These are phyloP conservation scores for Naganishia vishniacii DNA, from an alignment of 768 basidiomycete genomes.

Conservation along the genomic window DNA sequence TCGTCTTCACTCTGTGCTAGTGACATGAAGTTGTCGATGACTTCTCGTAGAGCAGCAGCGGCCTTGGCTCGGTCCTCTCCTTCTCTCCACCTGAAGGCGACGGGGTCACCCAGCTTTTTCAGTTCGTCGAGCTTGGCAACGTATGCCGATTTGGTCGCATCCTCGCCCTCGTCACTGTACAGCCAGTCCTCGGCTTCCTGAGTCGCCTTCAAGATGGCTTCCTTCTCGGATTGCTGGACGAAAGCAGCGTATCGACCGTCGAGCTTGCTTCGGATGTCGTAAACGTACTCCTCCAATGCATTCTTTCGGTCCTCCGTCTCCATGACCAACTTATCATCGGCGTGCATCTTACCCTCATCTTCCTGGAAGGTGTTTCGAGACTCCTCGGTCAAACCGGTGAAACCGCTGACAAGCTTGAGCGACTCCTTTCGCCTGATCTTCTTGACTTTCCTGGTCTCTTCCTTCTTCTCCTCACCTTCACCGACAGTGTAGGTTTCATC, in stretches of 20 bases:
- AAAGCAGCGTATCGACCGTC: slow-evolving; percentile 77
- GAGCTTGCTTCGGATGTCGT: slow-evolving; percentile 87
- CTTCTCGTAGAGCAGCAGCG: slow-evolving; percentile 72
- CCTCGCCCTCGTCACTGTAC: slow-evolving; percentile 92
- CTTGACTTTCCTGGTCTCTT: slow-evolving; percentile 69
- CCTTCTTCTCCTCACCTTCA: slow-evolving; percentile 55
- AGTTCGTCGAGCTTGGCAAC: slow-evolving; percentile 72
- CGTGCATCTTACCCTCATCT: slow-evolving; percentile 80
- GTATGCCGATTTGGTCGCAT: slow-evolving; percentile 92
- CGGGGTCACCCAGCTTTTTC: slow-evolving; percentile 79
- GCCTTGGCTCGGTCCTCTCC: slow-evolving; percentile 70
- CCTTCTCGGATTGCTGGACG: slow-evolving; percentile 70
- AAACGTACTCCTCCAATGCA: slow-evolving; percentile 96
- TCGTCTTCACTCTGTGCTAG: slow-evolving; percentile 74
- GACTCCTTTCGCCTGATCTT: slow-evolving; percentile 76
- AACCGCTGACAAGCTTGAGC: slow-evolving; percentile 64
- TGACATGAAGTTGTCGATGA: slow-evolving; percentile 75
- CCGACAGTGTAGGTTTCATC: slow-evolving; percentile 66
- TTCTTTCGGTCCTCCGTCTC: slow-evolving; percentile 99
- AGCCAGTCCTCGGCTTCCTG: slow-evolving; percentile 90
- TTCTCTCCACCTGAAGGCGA: slow-evolving; percentile 76
- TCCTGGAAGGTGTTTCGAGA: slow-evolving; percentile 66
- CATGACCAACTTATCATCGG: slow-evolving; percentile 87
- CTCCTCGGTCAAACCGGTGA: slow-evolving; percentile 61
- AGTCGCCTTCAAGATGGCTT: slow-evolving; percentile 64